A percentile compares a stretch with the other conserved stretches of the same genome.
phyloP scores from a whole-genome alignment of 768 basidiomycete genomes.

The Naganishia kalamii region DNA sequence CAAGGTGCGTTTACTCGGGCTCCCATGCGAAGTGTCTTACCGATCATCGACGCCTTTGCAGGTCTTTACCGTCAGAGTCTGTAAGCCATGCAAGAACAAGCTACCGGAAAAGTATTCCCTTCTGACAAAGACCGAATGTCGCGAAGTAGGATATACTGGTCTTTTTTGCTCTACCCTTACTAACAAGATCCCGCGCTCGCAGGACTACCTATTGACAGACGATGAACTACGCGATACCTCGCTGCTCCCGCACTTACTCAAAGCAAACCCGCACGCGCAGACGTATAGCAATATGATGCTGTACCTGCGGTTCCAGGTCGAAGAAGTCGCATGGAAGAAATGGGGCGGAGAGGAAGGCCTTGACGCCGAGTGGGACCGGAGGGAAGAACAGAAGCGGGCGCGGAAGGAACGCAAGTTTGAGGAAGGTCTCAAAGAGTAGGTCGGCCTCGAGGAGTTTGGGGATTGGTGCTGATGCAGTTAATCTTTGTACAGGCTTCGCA shows the following conservation, averaged over 20 bases:
- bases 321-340: constrained; percentile 94
- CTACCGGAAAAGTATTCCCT: constrained; percentile 88
- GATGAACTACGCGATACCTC: constrained; percentile 89
- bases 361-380: constrained; percentile 75
- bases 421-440: constrained; percentile 67
- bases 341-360: constrained; percentile 92
- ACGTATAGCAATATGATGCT: constrained; percentile 99
- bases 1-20: constrained; percentile 46
- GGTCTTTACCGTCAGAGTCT: constrained; percentile 77
- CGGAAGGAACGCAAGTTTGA: constrained; percentile 94
- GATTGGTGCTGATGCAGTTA: not conserved
- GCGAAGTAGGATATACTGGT: constrained; percentile 58
- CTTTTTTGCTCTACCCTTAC: not conserved
- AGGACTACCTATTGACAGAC: constrained; percentile 88
- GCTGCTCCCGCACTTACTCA: constrained; percentile 81
- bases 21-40: not conserved
- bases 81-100: constrained; percentile 82
- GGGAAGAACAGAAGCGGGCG: constrained; percentile 73
- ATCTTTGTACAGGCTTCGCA: constrained; percentile 52
- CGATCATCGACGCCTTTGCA: constrained; percentile 1
- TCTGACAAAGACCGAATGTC: constrained; percentile 96
- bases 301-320: constrained; percentile 66
- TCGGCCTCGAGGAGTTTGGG: not conserved
- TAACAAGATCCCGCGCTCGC: not conserved
- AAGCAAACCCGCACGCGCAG: constrained; percentile 89